Evolutionary conservation across 106 monocot species (phyloP).

Genomic region (Triglochin maritima): DNA sequence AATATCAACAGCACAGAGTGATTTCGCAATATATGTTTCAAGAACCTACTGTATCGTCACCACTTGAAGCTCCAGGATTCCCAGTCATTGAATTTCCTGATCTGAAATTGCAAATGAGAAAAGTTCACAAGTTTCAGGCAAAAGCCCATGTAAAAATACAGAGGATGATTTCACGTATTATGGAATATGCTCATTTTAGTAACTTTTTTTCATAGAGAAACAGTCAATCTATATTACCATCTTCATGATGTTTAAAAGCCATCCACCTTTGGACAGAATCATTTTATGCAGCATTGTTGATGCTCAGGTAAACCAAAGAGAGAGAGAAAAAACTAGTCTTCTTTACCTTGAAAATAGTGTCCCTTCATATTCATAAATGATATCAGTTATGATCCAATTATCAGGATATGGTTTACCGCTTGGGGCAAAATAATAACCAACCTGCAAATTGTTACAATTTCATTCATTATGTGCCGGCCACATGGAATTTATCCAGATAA

Average conservation of each 20-base stretch:
- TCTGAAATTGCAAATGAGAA: conserved; percentile 31
- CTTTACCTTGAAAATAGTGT: conserved; percentile 65
- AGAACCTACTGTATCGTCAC: conserved; percentile 78
- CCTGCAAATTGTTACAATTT: conserved; percentile 30
- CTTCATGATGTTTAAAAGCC: too few relatives aligned
- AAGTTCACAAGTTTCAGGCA: background rate
- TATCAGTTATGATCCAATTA: conserved; percentile 96
- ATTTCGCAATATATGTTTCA: conserved; percentile 1
- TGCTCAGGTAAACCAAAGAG: background rate
- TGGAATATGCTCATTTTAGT: too few relatives aligned
- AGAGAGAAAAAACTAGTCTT: background rate
- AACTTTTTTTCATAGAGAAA: too few relatives aligned
- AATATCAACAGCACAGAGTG: background rate
- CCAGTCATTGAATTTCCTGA: conserved; percentile 81
- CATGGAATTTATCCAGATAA: background rate
- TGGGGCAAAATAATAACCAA: conserved; percentile 98
- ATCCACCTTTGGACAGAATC: too few relatives aligned
- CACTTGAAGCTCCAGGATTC: conserved; percentile 60
- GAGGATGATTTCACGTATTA: too few relatives aligned
- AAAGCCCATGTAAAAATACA: too few relatives aligned
- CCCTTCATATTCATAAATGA: conserved; percentile 82
- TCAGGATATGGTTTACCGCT: conserved; percentile 99
- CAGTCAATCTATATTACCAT: too few relatives aligned
- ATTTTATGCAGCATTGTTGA: too few relatives aligned
- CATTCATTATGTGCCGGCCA: too few relatives aligned